Base-by-base conservation (phyloP, 306 rosid genomes). In the Fragaria iinumae region DNA sequence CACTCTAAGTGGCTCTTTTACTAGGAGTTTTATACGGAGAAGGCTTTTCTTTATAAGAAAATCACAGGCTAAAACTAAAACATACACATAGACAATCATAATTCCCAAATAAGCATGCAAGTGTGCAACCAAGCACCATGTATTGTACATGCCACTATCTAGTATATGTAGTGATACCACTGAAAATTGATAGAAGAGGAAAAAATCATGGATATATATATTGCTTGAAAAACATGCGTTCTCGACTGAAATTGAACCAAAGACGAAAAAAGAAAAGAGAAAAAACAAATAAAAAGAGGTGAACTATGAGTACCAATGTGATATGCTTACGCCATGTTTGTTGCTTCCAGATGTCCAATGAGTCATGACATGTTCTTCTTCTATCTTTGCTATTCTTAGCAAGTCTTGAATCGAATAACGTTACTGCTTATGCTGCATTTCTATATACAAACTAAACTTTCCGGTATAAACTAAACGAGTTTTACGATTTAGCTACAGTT, bases 291-390 rank as follows among this genome's bases (percentile, higher is more conserved):
- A 21, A 21, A 50, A 53, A 56, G 34, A 55, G 23, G 38, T 55
- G 76, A 55, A 55, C 29, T 36, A 27, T 39, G 36, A 67, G 29
- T 29, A 18, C 38, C 34, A 36, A n/a, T 21, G 8, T 36, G 17
- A 72, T 39, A 27, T 23, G 55, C 27, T 43, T 17, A 57, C 41
- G 56, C 77, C 69, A 59, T 57, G 69, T 43, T 73, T 73, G 68
- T 73, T 73, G 56, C 68, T 6, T 57, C 43, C 67, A 73, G 67
- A 62, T 62, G 67, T 62, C n/a, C n/a, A 62, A 41, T 73, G 68
- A 73, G 6, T 3, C 9, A 4, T 38, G 52, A 47, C 14, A 49
- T 49, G 20, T 32, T 69, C 6, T 36, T 69, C 50, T 38, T 23
- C 25, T 38, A 72, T 21, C 76, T 38, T 14, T 21, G 13, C 76